Evolutionary conservation across 306 rosid genomes (phyloP), one percentile per base, ranked within the genome.

Genomic region (Prinsepia uniflora): DNA sequence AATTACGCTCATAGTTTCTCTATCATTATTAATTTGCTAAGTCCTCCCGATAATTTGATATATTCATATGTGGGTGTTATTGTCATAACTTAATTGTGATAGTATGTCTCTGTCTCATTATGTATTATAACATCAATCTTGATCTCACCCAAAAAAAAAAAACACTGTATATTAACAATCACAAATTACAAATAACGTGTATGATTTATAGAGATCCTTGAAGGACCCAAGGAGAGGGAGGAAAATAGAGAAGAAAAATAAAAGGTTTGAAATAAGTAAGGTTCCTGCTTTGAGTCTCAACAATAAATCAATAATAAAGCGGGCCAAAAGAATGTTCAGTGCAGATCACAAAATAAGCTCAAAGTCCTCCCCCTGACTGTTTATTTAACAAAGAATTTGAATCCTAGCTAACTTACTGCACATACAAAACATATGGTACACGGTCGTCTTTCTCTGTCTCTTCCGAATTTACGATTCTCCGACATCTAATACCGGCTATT

Each of bases 371-470:
- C 84, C 69, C 87, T 30, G 66, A 77, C 87, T 86, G 79, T 80
- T 85, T 87, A 87, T 86, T 81, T 75, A 67, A 81, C 76, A 85
- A 95, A 95, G 99, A 95, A 95, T 91, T 75, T 89, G 86, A 86
- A 63, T 82, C 86, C 92, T 91, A 83, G 67, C 96, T 87, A 85
- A 71, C 81, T 14, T 75, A 82, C 81, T 82, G 83, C 92, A 84
- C 91, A 85, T 88, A 72, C 82, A 85, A 82, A 82, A 85, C 76
- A 83, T 88, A 90, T 93, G 84, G 80, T 92, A 92, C 94, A 93
- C 80, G 47, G 36, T 30, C 36, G 36, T 3, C 36, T 30, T 30
- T 3, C 4, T 77, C 66, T 72, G 84, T 75, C 84, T 55, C 79
- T 79, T 79, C 77, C 73, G 59, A 44, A 66, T 46, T 73, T 72